Percentiles rank a stretch among this genome's conserved stretches.
phyloP scores from a whole-genome alignment of 2,329 filamentous ascomycete species.

The Microsporum canis region DNA sequence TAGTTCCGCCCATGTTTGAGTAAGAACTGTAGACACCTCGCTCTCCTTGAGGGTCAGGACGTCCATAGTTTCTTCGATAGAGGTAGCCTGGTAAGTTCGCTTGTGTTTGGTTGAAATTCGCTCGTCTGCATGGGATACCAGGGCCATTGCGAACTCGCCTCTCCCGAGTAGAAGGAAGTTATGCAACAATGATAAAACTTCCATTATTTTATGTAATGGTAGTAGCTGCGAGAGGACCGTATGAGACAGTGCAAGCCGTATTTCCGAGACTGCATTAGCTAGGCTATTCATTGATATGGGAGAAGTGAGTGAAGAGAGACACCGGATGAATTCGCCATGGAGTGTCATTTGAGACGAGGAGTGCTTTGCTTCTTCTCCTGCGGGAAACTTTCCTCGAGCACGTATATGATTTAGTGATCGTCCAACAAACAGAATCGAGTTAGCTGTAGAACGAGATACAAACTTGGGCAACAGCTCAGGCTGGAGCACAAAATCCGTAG shows the following conservation, averaged over 20 bases:
- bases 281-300: constrained; percentile 65
- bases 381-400: constrained; percentile 34
- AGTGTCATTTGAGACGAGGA: constrained; percentile 51
- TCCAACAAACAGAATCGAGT: constrained; percentile 82
- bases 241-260: constrained; percentile 70
- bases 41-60: constrained; percentile 70
- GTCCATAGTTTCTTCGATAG: constrained; percentile 39
- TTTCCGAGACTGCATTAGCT: constrained; percentile 59
- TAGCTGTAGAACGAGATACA: constrained; percentile 60
- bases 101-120: constrained; percentile 64
- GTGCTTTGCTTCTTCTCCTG: constrained; percentile 21
- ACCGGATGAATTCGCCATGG: constrained; percentile 35
- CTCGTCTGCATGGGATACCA: constrained; percentile 76
- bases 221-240: constrained; percentile 74
- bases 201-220: constrained; percentile 63
- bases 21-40: constrained; percentile 66
- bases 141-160: constrained; percentile 80
- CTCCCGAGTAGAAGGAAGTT: constrained; percentile 79
- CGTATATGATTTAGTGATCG: constrained; percentile 78
- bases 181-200: constrained; percentile 64
- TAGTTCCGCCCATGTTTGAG: constrained; percentile 67
- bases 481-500: constrained; percentile 48
- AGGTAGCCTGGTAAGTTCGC: constrained; percentile 30
- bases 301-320: constrained; percentile 56
- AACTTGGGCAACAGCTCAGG: constrained; percentile 62